phyloP scores from a whole-genome alignment of 805 yeast genomes.

The Cyberlindnera mississippiensis region DNA sequence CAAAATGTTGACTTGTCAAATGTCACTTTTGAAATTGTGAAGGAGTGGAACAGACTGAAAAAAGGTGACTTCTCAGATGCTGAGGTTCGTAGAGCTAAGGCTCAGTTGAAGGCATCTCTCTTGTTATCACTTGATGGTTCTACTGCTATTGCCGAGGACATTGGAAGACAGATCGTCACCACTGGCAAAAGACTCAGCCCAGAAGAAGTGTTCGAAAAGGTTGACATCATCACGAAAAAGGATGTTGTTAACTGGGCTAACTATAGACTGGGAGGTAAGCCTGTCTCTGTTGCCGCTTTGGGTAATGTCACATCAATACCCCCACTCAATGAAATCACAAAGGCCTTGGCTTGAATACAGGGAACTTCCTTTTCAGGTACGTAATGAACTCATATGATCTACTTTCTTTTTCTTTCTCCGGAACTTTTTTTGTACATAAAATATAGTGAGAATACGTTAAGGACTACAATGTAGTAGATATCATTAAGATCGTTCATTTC shows the following conservation, averaged over 20 bases:
- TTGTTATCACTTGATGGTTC: constrained; percentile 89
- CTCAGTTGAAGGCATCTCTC: constrained; percentile 90
- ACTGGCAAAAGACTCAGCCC: constrained; percentile 64
- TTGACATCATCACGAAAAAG: constrained; percentile 69
- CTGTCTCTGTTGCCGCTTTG: constrained; percentile 85
- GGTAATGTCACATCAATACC: constrained; percentile 79
- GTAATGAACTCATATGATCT: neutral
- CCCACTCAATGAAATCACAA: constrained; percentile 55
- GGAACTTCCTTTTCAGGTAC: neutral
- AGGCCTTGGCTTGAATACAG: constrained; percentile 24
- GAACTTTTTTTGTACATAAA: neutral
- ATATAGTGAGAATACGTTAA: too few species aligned
- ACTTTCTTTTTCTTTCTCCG: too few species aligned
- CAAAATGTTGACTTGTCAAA: constrained; percentile 60
- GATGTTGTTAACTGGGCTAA: constrained; percentile 90
- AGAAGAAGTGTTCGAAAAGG: constrained; percentile 50
- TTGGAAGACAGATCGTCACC: constrained; percentile 94
- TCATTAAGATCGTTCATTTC: too few species aligned
- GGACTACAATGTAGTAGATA: neutral
- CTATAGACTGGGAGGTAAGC: constrained; percentile 70
- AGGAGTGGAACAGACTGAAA: constrained; percentile 87
- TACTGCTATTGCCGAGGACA: constrained; percentile 95
- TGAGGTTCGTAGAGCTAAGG: constrained; percentile 91
- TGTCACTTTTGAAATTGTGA: constrained; percentile 68
- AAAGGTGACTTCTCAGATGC: constrained; percentile 71